A percentile compares a stretch with the other conserved stretches of the same genome.
Evolutionary conservation across 2,329 filamentous ascomycete genomes (phyloP).

Genomic region (Fusarium penzigii): DNA sequence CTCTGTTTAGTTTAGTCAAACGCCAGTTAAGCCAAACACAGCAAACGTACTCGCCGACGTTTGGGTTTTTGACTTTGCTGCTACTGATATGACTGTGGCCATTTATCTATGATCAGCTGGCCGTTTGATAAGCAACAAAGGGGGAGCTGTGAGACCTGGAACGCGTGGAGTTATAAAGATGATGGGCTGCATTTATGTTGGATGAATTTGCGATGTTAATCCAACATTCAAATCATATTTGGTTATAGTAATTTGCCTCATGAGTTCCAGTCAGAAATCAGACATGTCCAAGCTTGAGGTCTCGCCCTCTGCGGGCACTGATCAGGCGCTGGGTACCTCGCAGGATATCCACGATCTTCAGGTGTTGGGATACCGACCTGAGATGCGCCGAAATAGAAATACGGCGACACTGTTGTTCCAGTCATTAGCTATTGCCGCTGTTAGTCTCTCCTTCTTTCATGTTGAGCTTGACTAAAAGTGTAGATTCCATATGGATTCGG

Average conservation of each 20-base stretch:
- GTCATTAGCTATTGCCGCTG: constrained; percentile 30
- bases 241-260: too few species aligned
- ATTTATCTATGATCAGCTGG: not conserved
- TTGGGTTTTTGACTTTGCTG: not conserved
- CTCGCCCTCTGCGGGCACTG: not conserved
- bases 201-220: too few species aligned
- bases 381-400: constrained; percentile 28
- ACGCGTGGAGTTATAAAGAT: too few species aligned
- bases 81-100: not conserved
- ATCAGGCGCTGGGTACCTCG: not conserved
- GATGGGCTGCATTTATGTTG: too few species aligned
- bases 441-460: constrained; percentile 1
- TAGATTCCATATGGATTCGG: constrained; percentile 30
- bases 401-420: constrained; percentile 32
- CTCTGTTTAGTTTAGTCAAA: not conserved
- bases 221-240: too few species aligned
- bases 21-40: not conserved
- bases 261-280: not conserved
- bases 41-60: not conserved
- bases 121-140: too few species aligned
- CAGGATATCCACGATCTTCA: constrained; percentile 30
- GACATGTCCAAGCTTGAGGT: not conserved
- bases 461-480: not conserved
- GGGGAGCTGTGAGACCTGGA: too few species aligned
- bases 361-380: constrained; percentile 50